Base-by-base conservation (phyloP, 495 filamentous ascomycete genomes). In the Halenospora varia region DNA sequence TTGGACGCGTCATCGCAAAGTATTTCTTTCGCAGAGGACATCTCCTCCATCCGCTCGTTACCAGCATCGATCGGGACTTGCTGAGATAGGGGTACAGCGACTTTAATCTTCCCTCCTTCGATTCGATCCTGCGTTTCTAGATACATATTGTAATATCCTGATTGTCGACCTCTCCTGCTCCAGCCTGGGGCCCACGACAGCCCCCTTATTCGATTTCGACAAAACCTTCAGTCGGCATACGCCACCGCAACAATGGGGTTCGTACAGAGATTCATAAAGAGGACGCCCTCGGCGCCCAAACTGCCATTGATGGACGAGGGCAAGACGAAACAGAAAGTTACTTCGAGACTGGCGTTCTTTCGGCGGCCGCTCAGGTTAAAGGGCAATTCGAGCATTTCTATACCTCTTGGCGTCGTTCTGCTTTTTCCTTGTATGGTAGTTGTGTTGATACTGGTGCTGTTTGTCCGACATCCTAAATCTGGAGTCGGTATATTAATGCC, bases 361-460 rank as follows among this genome's bases (percentile, higher is more conserved):
- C 80, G 86, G 62, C 82, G 89, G 70, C 89, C 92, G 40, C 86
- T 98, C 73, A 87, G 94, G 64, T 78, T 98, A 82, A 89, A 88
- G 77, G 90, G 91, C 70, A 96, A 95, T 71, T 96, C 91, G 56
- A 89, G 87, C 63, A 87, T 97, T 74, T 96, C 94, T 49, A 87
- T 98, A 72, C 94, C 94, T 35, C 77, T 97, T 48, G 93, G 93
- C 60, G 85, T 96, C 67, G 90, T 98, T 63, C 79, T 97, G 59
- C 75, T 97, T 66, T 97, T 97, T 73, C 94, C 94, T 60, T 85
- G 87, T 70, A 86, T 96, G 73, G 89, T 97, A 63, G 82, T 97
- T 72, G 79, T 96, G 63, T 78, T 97, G 68, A 93, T 98, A 73
- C 71, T 96, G 39, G 75, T 96, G 62, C 83, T 98, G 57, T 90